Percentiles rank a stretch among this genome's conserved stretches.
These are phyloP conservation scores for Wallacemonas sp. DNA, from an alignment of 208 protist species.

Conservation along the genomic window DNA sequence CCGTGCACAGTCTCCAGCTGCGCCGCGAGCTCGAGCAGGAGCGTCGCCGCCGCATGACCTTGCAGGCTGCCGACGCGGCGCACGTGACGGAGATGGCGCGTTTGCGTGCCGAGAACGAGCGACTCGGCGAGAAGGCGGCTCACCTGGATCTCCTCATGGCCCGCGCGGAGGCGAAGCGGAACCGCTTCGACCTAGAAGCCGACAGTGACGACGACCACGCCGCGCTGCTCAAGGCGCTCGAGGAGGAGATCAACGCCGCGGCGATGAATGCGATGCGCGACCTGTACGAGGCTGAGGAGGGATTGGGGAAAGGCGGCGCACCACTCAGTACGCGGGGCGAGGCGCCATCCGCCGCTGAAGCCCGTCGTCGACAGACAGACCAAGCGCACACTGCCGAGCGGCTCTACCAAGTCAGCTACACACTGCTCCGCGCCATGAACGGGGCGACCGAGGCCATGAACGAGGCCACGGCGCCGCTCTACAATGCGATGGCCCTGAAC, in stretches of 20 bases:
- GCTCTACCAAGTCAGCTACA: constrained; percentile 62
- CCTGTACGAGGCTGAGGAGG: constrained; percentile 50
- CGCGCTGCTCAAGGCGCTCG: constrained; percentile 60
- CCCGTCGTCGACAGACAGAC: constrained; percentile 38
- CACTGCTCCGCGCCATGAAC: constrained; percentile 52
- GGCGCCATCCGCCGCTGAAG: constrained; percentile 39
- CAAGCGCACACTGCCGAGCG: constrained; percentile 35
- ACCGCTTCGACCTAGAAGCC: constrained; percentile 41
- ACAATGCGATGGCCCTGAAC: constrained; percentile 55
- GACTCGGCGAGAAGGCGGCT: constrained; percentile 51
- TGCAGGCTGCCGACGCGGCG: constrained; percentile 2
- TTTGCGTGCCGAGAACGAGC: constrained; percentile 24
- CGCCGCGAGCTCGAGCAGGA: constrained; percentile 21
- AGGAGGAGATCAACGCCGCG: constrained; percentile 48
- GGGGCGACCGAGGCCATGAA: constrained; percentile 50
- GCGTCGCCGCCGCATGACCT: constrained; percentile 11
- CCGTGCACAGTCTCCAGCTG: constrained; percentile 21
- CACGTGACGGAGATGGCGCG: background rate
- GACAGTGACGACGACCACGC: constrained; percentile 60
- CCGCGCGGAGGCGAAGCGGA: constrained; percentile 51
- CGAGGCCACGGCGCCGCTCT: constrained; percentile 57
- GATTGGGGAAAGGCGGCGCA: constrained; percentile 6
- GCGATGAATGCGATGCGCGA: constrained; percentile 51
- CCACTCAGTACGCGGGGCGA: constrained; percentile 10
- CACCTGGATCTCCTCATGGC: constrained; percentile 74